These are phyloP conservation scores for Leptographium flavum DNA, from an alignment of 2,329 filamentous ascomycete genomes.

Conservation along the genomic window DNA sequence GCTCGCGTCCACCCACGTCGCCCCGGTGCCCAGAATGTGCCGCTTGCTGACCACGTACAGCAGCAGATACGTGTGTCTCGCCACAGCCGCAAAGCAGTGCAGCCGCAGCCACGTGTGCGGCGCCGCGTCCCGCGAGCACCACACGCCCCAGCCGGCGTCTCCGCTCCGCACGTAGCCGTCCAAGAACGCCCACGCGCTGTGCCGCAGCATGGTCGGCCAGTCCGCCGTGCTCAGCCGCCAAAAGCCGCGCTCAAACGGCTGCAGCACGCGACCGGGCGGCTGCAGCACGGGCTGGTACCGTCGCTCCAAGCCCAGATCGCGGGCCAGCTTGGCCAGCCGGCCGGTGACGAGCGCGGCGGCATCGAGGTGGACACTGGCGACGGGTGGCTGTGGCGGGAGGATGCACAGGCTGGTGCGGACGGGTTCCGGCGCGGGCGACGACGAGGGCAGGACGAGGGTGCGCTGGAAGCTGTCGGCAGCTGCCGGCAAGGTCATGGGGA, in stretches of 20 bases:
- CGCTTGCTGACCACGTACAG: constrained; percentile 59
- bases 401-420: constrained; percentile 27
- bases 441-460: not conserved
- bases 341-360: constrained; percentile 40
- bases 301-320: constrained; percentile 33
- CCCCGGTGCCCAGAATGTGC: constrained; percentile 39
- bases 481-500: too few species aligned
- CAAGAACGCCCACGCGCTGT: constrained; percentile 48
- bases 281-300: constrained; percentile 35
- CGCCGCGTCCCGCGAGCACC: constrained; percentile 32
- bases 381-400: constrained; percentile 36
- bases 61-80: constrained; percentile 59
- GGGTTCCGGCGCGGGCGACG: too few species aligned
- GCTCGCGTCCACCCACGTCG: constrained; percentile 52
- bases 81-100: constrained; percentile 67
- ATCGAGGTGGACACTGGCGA: constrained; percentile 27
- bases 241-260: constrained; percentile 57
- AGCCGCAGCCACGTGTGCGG: constrained; percentile 39
- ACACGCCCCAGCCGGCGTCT: constrained; percentile 53
- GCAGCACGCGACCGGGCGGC: constrained; percentile 27
- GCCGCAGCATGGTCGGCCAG: constrained; percentile 36
- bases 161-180: constrained; percentile 43
- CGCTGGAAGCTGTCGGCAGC: too few species aligned
- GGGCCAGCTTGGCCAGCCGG: constrained; percentile 36
- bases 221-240: constrained; percentile 51